A percentile compares a stretch with the other conserved stretches of the same genome.
Conservation (phyloP, 73 alveolate species). For the Symbiodinium natans region DNA sequence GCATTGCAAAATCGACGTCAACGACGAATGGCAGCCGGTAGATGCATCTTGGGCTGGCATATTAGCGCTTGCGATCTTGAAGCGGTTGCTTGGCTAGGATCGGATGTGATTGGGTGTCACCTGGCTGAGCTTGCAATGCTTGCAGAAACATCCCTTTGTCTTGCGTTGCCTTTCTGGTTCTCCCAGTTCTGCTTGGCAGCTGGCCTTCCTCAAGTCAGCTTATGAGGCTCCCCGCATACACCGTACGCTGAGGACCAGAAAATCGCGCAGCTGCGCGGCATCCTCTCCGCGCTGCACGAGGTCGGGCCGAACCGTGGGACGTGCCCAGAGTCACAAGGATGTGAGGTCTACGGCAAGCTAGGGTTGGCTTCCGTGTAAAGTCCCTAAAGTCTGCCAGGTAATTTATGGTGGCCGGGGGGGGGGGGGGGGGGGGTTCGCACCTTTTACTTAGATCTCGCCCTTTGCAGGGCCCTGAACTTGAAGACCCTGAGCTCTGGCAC, state of each 20-base stretch:
- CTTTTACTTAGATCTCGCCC: too few relatives aligned
- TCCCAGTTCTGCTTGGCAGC: not conserved
- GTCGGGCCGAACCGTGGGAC: not conserved
- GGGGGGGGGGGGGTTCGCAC: too few relatives aligned
- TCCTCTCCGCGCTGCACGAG: constrained; percentile 1
- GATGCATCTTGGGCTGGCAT: constrained; percentile 36
- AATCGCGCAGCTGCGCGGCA: constrained; percentile 27
- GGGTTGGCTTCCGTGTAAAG: not conserved
- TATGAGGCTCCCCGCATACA: not conserved
- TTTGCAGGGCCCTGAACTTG: too few relatives aligned
- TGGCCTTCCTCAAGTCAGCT: not conserved
- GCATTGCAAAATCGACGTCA: constrained; percentile 64
- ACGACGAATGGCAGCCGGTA: constrained; percentile 64
- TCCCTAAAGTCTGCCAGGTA: too few relatives aligned
- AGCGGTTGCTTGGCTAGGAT: too few relatives aligned
- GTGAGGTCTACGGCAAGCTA: not conserved
- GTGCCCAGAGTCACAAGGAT: not conserved
- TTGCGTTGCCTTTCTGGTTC: not conserved
- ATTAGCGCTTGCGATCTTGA: too few relatives aligned
- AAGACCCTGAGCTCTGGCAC: too few relatives aligned
- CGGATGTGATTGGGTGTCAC: too few relatives aligned
- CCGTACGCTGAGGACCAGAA: constrained; percentile 19
- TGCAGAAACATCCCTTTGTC: not conserved
- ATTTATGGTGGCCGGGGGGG: too few relatives aligned
- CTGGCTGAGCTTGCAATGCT: not conserved